Percentiles rank a stretch among this genome's conserved stretches.
phyloP scores from a whole-genome alignment of 495 filamentous ascomycete genomes.

The Aspergillus wentii region DNA sequence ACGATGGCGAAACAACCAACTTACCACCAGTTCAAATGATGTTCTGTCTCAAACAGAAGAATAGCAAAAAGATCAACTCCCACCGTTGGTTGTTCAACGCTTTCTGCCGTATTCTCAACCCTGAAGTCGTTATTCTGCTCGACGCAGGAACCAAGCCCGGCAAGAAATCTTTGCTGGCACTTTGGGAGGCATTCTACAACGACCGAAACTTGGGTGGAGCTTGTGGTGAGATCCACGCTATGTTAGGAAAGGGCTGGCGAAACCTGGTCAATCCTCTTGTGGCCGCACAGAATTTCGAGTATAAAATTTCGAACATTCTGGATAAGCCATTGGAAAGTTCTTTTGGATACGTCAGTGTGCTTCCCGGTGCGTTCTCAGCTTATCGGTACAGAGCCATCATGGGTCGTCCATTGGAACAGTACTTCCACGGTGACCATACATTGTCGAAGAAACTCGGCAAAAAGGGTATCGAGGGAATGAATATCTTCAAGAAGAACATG shows the following conservation, averaged over 20 bases:
- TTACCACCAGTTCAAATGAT: slow-evolving; percentile 97
- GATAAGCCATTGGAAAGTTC: slow-evolving; percentile 97
- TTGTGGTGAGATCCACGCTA: slow-evolving; percentile 97
- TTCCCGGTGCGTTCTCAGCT: slow-evolving; percentile 97
- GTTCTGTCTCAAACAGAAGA: slow-evolving; percentile 97
- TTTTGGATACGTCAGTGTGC: slow-evolving; percentile 94
- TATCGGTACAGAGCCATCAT: slow-evolving; percentile 97
- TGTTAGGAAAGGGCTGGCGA: slow-evolving; percentile 85
- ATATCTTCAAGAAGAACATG: slow-evolving; percentile 99
- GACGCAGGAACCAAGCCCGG: slow-evolving; percentile 97
- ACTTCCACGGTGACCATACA: slow-evolving; percentile 98
- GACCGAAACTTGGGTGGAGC: slow-evolving; percentile 96
- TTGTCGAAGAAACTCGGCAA: slow-evolving; percentile 88
- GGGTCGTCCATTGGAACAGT: slow-evolving; percentile 94
- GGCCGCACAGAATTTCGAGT: slow-evolving; percentile 97
- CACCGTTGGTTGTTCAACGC: slow-evolving; percentile 98
- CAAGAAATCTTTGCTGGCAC: slow-evolving; percentile 78
- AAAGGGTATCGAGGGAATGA: slow-evolving; percentile 99
- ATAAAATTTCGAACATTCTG: slow-evolving; percentile 98
- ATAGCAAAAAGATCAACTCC: slow-evolving; percentile 99
- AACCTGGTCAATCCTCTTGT: slow-evolving; percentile 93
- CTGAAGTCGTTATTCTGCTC: slow-evolving; percentile 91
- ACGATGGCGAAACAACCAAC: slow-evolving; percentile 73
- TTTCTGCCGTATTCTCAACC: slow-evolving; percentile 92
- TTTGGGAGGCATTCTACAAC: slow-evolving; percentile 99